Percentiles rank a stretch among this genome's conserved stretches.
Evolutionary conservation across 2,329 filamentous ascomycete species (phyloP).

Genomic region (Calycina herbarum): DNA sequence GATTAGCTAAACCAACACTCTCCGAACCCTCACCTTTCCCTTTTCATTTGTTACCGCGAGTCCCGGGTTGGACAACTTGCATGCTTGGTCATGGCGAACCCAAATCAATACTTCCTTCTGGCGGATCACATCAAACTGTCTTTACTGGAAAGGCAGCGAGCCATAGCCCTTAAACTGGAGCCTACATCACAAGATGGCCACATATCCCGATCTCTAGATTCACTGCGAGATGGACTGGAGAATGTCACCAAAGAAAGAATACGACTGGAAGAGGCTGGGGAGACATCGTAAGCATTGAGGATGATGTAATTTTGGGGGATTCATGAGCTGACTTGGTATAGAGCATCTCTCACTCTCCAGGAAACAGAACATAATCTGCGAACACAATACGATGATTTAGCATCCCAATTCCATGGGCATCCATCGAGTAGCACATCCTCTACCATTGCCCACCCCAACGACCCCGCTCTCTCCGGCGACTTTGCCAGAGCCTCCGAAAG

Average conservation of each 20-base stretch:
- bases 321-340: constrained; percentile 17
- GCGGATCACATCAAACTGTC: constrained; percentile 97
- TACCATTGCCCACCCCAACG: constrained; percentile 62
- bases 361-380: constrained; percentile 69
- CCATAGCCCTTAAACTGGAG: constrained; percentile 76
- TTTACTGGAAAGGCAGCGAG: constrained; percentile 85
- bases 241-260: constrained; percentile 63
- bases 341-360: constrained; percentile 49
- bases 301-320: neutral
- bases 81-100: constrained; percentile 49
- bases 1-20: neutral
- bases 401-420: constrained; percentile 75
- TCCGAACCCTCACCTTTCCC: neutral
- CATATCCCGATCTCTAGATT: constrained; percentile 84
- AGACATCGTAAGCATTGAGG: constrained; percentile 55
- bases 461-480: constrained; percentile 60
- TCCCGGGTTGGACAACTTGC: neutral
- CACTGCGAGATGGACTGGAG: constrained; percentile 77
- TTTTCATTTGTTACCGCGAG: constrained; percentile 4
- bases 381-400: constrained; percentile 74
- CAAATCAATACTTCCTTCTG: constrained; percentile 83
- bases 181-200: constrained; percentile 76
- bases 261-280: constrained; percentile 62
- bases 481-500: constrained; percentile 59
- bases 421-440: constrained; percentile 49